Percentiles rank a stretch among this genome's conserved stretches.
Evolutionary conservation across 2,329 filamentous ascomycete genomes (phyloP).

Genomic region (Rhytidhysteron rufulum): DNA sequence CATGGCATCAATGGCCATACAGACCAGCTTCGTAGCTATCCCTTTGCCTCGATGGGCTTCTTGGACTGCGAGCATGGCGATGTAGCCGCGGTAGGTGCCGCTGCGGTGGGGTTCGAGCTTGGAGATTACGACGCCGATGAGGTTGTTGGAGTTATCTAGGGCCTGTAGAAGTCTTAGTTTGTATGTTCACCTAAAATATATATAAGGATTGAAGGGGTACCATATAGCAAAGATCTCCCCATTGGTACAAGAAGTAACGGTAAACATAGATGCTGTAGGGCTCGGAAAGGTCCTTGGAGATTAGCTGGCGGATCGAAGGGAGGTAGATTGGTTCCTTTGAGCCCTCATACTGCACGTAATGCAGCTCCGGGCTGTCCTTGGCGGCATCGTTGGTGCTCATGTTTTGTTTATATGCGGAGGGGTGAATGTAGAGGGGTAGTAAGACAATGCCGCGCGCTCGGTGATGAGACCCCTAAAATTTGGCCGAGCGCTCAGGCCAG

Average conservation of each 20-base stretch:
- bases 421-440: neutral
- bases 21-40: slow-evolving; percentile 82
- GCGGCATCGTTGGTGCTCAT: slow-evolving; percentile 14
- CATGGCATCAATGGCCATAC: slow-evolving; percentile 89
- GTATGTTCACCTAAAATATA: neutral
- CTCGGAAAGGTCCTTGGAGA: slow-evolving; percentile 94
- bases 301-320: slow-evolving; percentile 82
- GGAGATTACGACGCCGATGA: slow-evolving; percentile 89
- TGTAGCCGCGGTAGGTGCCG: slow-evolving; percentile 87
- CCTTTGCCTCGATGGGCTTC: slow-evolving; percentile 76
- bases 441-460: too few species aligned
- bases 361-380: slow-evolving; percentile 36
- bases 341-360: slow-evolving; percentile 58
- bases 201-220: slow-evolving; percentile 42
- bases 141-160: slow-evolving; percentile 42
- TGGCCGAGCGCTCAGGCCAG: neutral
- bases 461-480: neutral
- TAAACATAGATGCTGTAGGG: slow-evolving; percentile 99
- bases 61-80: slow-evolving; percentile 95
- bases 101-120: slow-evolving; percentile 89
- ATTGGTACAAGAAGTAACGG: slow-evolving; percentile 95
- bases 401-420: neutral
- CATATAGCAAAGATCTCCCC: slow-evolving; percentile 96
- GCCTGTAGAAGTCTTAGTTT: too few species aligned
- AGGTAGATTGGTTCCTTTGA: slow-evolving; percentile 65